Conservation (phyloP, 1,284 basidiomycete species). For the Acaromyces ingoldii region DNA sequence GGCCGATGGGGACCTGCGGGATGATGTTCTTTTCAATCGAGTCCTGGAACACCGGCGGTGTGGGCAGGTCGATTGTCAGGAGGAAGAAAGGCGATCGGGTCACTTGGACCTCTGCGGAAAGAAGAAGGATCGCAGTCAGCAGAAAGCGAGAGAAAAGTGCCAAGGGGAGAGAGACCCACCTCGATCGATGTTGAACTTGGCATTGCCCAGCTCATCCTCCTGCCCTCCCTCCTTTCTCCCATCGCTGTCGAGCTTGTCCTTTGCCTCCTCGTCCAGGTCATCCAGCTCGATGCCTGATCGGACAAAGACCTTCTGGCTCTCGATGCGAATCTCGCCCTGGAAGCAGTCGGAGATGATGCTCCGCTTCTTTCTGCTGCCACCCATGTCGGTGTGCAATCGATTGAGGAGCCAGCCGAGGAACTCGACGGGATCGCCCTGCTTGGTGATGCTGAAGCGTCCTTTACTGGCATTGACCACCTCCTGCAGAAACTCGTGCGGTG, state of each 20-base stretch:
- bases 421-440: conserved; percentile 92
- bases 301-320: conserved; percentile 81
- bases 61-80: conserved; percentile 88
- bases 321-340: conserved; percentile 85
- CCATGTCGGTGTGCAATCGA: conserved; percentile 82
- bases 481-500: conserved; percentile 95
- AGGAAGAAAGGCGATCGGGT: conserved; percentile 85
- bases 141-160: neutral
- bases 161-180: neutral
- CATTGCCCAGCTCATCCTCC: conserved; percentile 29
- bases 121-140: neutral
- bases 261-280: conserved; percentile 10
- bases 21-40: conserved; percentile 92
- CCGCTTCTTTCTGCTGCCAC: conserved; percentile 57
- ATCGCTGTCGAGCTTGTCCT: conserved; percentile 27
- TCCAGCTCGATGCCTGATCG: conserved; percentile 25
- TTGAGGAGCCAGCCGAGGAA: conserved; percentile 96
- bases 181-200: conserved; percentile 35
- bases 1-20: conserved; percentile 87
- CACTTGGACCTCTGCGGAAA: conserved; percentile 71
- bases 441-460: conserved; percentile 84
- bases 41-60: conserved; percentile 94
- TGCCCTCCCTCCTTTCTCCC: conserved; percentile 34
- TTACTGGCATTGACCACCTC: conserved; percentile 82
- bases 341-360: conserved; percentile 82